A percentile compares a stretch with the other conserved stretches of the same genome.
Conservation (phyloP, 768 basidiomycete genomes). For the Lentinus tigrinus region DNA sequence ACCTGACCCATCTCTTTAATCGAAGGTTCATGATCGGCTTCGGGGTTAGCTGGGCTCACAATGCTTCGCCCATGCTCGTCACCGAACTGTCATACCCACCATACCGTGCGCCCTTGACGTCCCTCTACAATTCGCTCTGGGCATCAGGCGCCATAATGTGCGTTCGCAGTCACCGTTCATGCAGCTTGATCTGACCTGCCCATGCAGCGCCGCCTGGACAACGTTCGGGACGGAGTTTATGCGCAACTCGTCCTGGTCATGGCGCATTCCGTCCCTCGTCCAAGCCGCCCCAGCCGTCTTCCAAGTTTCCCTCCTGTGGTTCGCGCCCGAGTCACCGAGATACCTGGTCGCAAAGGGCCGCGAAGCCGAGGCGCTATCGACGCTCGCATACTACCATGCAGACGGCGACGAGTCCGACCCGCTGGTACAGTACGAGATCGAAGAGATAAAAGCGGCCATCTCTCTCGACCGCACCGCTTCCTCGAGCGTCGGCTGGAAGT, state of each 20-base stretch:
- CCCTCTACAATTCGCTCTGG: conserved; percentile 83
- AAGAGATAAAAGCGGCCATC: conserved; percentile 80
- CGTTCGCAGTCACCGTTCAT: conserved; percentile 20
- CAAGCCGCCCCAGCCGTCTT: conserved; percentile 69
- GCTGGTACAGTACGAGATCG: conserved; percentile 69
- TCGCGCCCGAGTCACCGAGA: conserved; percentile 82
- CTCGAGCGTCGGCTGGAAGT: conserved; percentile 64
- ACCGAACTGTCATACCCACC: conserved; percentile 84
- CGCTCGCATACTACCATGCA: conserved; percentile 82
- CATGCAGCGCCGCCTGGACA: conserved; percentile 65
- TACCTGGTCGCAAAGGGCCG: conserved; percentile 77
- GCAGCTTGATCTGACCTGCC: not conserved
- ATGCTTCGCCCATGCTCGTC: conserved; percentile 80
- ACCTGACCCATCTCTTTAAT: conserved; percentile 1
- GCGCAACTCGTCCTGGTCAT: conserved; percentile 59
- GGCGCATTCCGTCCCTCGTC: conserved; percentile 78
- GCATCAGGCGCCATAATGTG: conserved; percentile 79
- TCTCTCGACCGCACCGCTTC: conserved; percentile 48
- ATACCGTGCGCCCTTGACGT: conserved; percentile 78
- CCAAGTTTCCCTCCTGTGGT: conserved; percentile 64
- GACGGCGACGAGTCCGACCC: conserved; percentile 70
- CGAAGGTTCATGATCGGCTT: conserved; percentile 74
- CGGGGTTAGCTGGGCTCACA: conserved; percentile 71
- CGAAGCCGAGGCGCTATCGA: conserved; percentile 63
- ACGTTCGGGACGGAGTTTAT: conserved; percentile 81